These are phyloP conservation scores for Citrullus amarus DNA, from an alignment of 306 rosid genomes.

Conservation along the genomic window DNA sequence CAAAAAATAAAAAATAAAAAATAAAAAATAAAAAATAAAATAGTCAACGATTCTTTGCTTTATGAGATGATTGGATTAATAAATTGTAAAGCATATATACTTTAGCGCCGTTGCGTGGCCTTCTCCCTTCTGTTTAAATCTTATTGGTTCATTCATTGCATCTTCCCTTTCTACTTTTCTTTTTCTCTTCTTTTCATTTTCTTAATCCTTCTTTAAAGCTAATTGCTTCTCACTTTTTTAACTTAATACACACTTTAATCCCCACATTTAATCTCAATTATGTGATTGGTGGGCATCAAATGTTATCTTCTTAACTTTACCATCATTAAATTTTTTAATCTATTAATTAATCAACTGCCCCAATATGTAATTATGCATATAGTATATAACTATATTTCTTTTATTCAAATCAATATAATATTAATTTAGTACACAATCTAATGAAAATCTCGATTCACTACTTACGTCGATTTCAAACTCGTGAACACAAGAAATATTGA, in stretches of 20 bases:
- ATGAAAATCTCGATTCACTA: too few species aligned
- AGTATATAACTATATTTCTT: too few species aligned
- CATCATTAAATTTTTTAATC: neutral
- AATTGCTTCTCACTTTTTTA: neutral
- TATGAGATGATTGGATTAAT: constrained; percentile 20
- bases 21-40: neutral
- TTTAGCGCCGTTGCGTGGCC: constrained; percentile 44
- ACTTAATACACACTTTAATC: neutral
- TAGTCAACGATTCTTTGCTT: constrained; percentile 16
- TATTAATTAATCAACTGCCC: neutral
- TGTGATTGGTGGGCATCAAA: neutral
- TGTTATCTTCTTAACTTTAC: neutral
- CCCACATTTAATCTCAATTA: neutral
- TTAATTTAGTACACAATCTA: too few species aligned
- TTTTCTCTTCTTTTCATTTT: too few species aligned
- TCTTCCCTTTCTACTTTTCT: neutral
- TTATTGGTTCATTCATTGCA: constrained; percentile 28
- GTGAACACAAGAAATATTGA: too few species aligned
- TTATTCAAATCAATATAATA: too few species aligned
- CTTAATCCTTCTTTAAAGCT: neutral
- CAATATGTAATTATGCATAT: too few species aligned
- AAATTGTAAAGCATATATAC: constrained; percentile 59
- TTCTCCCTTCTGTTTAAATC: constrained; percentile 20
- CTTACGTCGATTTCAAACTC: too few species aligned
- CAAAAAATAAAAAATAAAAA: neutral